phyloP scores from a whole-genome alignment of 169 alveolate genomes.

The Eimeria necatrix region DNA sequence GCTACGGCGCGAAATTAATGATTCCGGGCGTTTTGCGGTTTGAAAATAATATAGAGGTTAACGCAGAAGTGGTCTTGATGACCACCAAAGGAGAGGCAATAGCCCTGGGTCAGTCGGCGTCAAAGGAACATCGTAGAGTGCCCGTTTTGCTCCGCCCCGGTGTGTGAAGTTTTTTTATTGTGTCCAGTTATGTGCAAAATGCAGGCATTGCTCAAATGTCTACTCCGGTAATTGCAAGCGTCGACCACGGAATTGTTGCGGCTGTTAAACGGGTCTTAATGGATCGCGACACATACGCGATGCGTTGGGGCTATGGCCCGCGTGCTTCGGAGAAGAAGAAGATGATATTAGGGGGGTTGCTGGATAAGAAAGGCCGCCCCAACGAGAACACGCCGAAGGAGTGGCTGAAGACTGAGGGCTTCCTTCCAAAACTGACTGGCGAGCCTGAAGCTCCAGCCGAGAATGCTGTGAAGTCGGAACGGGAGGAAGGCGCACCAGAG shows the following conservation, averaged over 20 bases:
- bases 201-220: slow-evolving; percentile 99
- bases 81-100: slow-evolving; percentile 99
- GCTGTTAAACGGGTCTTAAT: slow-evolving; percentile 99
- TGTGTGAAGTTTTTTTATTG: no score
- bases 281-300: slow-evolving; percentile 99
- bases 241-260: slow-evolving; percentile 99
- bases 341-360: slow-evolving; percentile 88
- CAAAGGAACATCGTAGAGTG: background rate
- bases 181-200: background rate
- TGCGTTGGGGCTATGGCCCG: slow-evolving; percentile 99
- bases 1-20: slow-evolving; percentile 99
- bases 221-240: slow-evolving; percentile 98
- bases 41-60: slow-evolving; percentile 98
- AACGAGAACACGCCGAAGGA: slow-evolving; percentile 86
- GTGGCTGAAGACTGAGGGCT: slow-evolving; percentile 76
- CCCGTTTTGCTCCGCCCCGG: background rate
- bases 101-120: slow-evolving; percentile 90
- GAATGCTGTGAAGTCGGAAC: slow-evolving; percentile 18
- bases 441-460: background rate
- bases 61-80: slow-evolving; percentile 98
- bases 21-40: slow-evolving; percentile 98
- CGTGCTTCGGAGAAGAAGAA: slow-evolving; percentile 98
- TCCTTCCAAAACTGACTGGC: slow-evolving; percentile 64
- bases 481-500: slow-evolving; percentile 30
- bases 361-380: slow-evolving; percentile 84